These are phyloP conservation scores for Syncephalastrum monosporum DNA, from an alignment of 371 early-diverging fungal genomes.

Conservation along the genomic window DNA sequence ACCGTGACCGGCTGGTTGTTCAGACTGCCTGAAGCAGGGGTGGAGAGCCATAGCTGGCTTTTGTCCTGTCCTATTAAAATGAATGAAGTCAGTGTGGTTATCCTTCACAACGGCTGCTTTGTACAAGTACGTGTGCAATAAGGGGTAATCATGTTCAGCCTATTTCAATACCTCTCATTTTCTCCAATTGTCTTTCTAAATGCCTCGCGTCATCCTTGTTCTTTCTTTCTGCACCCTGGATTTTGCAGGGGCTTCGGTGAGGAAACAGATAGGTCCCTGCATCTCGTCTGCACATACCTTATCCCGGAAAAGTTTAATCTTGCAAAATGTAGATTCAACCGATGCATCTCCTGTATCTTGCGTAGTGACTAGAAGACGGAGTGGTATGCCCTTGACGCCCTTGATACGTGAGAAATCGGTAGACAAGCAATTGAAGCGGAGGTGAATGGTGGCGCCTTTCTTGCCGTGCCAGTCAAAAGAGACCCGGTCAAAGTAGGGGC, in stretches of 20 bases:
- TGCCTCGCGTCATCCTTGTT: slow-evolving; percentile 62
- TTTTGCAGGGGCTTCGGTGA: slow-evolving; percentile 1
- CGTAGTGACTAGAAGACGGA: slow-evolving; percentile 42
- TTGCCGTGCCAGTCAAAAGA: slow-evolving; percentile 67
- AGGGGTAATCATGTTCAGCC: slow-evolving; percentile 7
- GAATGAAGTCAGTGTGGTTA: slow-evolving; percentile 16
- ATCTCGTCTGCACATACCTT: slow-evolving; percentile 27
- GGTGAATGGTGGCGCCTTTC: slow-evolving; percentile 57
- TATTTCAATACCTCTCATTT: slow-evolving; percentile 37
- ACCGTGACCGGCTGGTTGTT: slow-evolving; percentile 20
- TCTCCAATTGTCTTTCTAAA: slow-evolving; percentile 56
- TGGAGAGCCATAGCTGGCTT: slow-evolving; percentile 40
- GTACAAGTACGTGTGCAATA: too few species aligned
- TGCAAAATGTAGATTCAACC: slow-evolving; percentile 27
- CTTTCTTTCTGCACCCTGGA: slow-evolving; percentile 60
- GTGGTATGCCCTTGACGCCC: slow-evolving; percentile 76
- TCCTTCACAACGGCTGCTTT: slow-evolving; percentile 9
- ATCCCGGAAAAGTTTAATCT: slow-evolving; percentile 54
- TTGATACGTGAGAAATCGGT: slow-evolving; percentile 77
- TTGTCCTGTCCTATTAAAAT: slow-evolving; percentile 24
- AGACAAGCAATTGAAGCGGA: slow-evolving; percentile 71
- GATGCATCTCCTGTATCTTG: too few species aligned
- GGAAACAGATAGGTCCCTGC: slow-evolving; percentile 5
- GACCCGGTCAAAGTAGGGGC: slow-evolving; percentile 61
- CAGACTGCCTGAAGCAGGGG: slow-evolving; percentile 13